phyloP scores from a whole-genome alignment of 2,329 filamentous ascomycete genomes.

The Penicillium sp. region DNA sequence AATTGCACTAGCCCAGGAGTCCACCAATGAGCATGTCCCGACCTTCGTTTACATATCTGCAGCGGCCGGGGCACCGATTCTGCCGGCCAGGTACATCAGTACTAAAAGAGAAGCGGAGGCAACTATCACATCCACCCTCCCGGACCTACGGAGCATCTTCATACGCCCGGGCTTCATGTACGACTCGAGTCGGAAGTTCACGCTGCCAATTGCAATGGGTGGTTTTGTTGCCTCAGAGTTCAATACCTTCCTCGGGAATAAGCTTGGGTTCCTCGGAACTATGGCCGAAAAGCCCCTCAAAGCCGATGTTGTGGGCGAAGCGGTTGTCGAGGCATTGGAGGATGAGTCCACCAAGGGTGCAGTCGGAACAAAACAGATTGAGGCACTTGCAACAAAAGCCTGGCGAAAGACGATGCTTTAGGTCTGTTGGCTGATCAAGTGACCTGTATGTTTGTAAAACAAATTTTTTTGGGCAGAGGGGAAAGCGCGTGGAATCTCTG shows the following conservation, averaged over 20 bases:
- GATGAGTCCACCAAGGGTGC: constrained; percentile 71
- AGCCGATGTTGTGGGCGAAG: constrained; percentile 82
- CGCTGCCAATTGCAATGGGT: constrained; percentile 76
- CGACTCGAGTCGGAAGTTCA: constrained; percentile 76
- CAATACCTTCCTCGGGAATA: constrained; percentile 73
- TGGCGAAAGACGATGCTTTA: constrained; percentile 92
- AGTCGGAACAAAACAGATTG: constrained; percentile 75
- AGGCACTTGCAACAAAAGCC: constrained; percentile 72
- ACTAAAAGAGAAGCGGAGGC: constrained; percentile 91
- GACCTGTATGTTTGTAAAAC: constrained; percentile 2
- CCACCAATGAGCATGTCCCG: constrained; percentile 60
- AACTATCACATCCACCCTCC: constrained; percentile 69
- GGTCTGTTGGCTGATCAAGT: constrained; percentile 17
- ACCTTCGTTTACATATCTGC: constrained; percentile 89
- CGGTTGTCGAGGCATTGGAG: constrained; percentile 80
- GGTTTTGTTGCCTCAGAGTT: constrained; percentile 71
- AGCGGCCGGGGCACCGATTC: constrained; percentile 75
- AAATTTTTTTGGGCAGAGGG: not conserved
- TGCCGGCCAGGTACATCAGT: constrained; percentile 80
- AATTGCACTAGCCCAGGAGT: constrained; percentile 76
- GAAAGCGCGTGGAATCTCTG: constrained; percentile 4
- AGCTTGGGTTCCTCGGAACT: constrained; percentile 75
- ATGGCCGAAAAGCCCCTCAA: constrained; percentile 83
- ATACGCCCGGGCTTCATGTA: constrained; percentile 85
- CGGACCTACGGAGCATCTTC: constrained; percentile 74